Percentiles rank a stretch among this genome's conserved stretches.
phyloP scores from a whole-genome alignment of 805 yeast species.

The Starmerella cellae region DNA sequence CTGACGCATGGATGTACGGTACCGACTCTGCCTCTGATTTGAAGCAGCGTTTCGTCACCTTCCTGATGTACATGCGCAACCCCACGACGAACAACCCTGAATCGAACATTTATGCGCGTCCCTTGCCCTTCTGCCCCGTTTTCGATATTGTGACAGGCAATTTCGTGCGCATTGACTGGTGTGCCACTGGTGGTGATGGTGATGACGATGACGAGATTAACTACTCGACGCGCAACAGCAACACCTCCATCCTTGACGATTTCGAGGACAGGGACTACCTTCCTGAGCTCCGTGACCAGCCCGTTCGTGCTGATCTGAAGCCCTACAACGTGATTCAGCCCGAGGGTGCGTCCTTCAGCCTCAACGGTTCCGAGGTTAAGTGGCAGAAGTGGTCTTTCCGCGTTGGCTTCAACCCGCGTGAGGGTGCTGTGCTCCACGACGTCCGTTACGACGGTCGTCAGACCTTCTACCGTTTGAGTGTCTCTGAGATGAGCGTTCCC shows the following conservation, averaged over 20 bases:
- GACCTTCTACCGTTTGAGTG: constrained; percentile 54
- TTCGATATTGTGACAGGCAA: constrained; percentile 48
- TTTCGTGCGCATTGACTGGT: constrained; percentile 57
- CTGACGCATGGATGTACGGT: constrained; percentile 61
- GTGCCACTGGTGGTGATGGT: constrained; percentile 56
- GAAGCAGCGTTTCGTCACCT: constrained; percentile 37
- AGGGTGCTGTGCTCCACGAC: constrained; percentile 64
- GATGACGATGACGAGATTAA: constrained; percentile 47
- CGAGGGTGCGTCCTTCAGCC: constrained; percentile 60
- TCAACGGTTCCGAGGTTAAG: constrained; percentile 45
- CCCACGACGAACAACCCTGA: constrained; percentile 35
- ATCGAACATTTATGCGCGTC: constrained; percentile 51
- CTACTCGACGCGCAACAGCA: constrained; percentile 44
- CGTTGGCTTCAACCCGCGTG: constrained; percentile 56
- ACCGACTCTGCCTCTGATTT: constrained; percentile 45
- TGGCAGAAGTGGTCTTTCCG: constrained; percentile 84
- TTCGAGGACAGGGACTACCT: constrained; percentile 52
- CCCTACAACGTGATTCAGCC: constrained; percentile 73
- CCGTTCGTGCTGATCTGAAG: constrained; percentile 47
- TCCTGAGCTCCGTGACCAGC: constrained; percentile 50
- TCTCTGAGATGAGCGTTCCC: constrained; percentile 79
- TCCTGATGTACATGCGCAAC: constrained; percentile 64
- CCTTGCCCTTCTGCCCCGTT: constrained; percentile 61
- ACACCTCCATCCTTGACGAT: constrained; percentile 39
- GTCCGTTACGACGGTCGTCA: constrained; percentile 66